phyloP scores from a whole-genome alignment of 805 yeast genomes.

The Cyberlindnera suaveolens region DNA sequence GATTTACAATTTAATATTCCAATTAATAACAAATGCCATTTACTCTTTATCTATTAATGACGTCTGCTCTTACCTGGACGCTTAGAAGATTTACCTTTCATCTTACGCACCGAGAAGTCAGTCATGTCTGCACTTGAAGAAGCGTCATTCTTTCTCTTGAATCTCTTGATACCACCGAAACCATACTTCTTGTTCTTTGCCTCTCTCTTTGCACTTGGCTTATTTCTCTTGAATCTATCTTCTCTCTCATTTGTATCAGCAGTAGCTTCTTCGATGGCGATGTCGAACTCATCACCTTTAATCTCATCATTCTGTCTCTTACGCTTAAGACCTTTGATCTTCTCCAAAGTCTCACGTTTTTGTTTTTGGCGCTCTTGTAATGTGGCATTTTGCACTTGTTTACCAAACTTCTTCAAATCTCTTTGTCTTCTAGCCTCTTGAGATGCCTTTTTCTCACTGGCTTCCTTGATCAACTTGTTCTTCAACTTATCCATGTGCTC shows the following conservation, averaged over 20 bases:
- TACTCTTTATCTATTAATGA: constrained; percentile 9
- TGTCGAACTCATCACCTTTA: constrained; percentile 70
- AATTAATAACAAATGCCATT: not conserved
- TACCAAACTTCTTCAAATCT: constrained; percentile 92
- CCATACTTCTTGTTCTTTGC: constrained; percentile 76
- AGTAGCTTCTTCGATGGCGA: constrained; percentile 83
- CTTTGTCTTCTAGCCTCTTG: constrained; percentile 94
- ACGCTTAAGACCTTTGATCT: constrained; percentile 84
- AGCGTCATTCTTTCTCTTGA: constrained; percentile 66
- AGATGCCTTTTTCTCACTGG: constrained; percentile 78
- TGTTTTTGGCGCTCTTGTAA: constrained; percentile 90
- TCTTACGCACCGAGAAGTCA: constrained; percentile 46
- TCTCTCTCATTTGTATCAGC: constrained; percentile 34
- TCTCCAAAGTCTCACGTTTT: constrained; percentile 83
- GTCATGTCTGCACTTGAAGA: constrained; percentile 63
- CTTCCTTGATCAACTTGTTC: constrained; percentile 71
- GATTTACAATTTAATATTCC: too few species aligned
- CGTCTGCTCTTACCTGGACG: constrained; percentile 58
- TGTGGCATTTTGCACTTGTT: constrained; percentile 92
- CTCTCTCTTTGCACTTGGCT: constrained; percentile 57
- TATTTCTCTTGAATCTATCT: constrained; percentile 37
- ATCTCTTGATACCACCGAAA: constrained; percentile 71
- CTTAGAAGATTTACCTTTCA: constrained; percentile 38
- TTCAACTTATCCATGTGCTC: constrained; percentile 96
- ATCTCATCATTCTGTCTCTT: constrained; percentile 78